These are phyloP conservation scores for Kwoniella dendrophila DNA, from an alignment of 768 basidiomycete genomes.

Conservation along the genomic window DNA sequence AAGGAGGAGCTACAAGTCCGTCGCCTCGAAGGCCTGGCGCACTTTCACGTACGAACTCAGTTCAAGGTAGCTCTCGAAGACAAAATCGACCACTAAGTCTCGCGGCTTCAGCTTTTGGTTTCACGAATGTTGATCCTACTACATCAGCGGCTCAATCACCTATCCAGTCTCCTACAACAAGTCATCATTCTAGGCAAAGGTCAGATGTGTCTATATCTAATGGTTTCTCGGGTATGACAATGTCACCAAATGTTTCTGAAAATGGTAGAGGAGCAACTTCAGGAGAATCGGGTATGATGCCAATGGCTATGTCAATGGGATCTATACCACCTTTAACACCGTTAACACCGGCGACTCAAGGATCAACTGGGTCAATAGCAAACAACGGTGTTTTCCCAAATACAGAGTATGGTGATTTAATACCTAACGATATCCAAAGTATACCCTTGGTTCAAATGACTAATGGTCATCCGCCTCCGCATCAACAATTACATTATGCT, in stretches of 20 bases:
- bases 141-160: conserved; percentile 27
- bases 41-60: conserved; percentile 47
- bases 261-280: conserved; percentile 14
- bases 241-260: conserved; percentile 48
- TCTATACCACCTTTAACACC: conserved; percentile 46
- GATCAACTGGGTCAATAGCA: background rate
- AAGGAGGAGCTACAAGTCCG: conserved; percentile 41
- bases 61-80: conserved; percentile 34
- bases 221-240: conserved; percentile 47
- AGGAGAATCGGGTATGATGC: conserved; percentile 7
- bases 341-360: conserved; percentile 30
- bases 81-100: conserved; percentile 38
- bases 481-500: conserved; percentile 31
- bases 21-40: conserved; percentile 46
- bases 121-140: conserved; percentile 47
- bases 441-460: background rate
- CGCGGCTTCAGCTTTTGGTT: conserved; percentile 54
- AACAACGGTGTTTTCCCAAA: conserved; percentile 34
- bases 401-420: conserved; percentile 33
- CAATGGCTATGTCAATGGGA: conserved; percentile 22
- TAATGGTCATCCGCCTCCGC: conserved; percentile 11
- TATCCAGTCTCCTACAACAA: conserved; percentile 31
- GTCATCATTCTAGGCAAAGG: conserved; percentile 40
- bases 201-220: conserved; percentile 39
- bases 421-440: conserved; percentile 14